Conservation (phyloP, 805 yeast genomes). For the Teunomyces lycoperdinae region DNA sequence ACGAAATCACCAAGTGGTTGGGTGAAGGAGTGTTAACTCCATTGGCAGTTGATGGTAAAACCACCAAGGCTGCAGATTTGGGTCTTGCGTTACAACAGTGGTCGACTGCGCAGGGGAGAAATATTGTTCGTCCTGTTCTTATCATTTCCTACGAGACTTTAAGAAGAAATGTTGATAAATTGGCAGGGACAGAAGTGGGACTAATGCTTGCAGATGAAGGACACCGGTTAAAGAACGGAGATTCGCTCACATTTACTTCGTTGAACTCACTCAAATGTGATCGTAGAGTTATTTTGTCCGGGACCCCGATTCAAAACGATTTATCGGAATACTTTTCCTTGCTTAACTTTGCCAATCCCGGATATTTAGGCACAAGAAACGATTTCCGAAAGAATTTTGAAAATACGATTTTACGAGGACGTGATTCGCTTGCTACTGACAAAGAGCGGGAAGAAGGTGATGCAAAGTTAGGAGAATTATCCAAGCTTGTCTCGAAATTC, state of each 20-base stretch:
- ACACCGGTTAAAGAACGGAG: conserved; percentile 61
- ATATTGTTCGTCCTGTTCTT: conserved; percentile 87
- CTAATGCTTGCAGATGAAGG: conserved; percentile 62
- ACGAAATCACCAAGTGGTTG: conserved; percentile 90
- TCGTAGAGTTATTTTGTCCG: conserved; percentile 88
- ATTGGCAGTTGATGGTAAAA: conserved; percentile 88
- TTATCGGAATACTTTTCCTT: conserved; percentile 89
- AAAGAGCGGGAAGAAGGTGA: conserved; percentile 70
- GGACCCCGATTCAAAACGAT: conserved; percentile 97
- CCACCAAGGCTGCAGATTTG: conserved; percentile 67
- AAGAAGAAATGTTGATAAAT: conserved; percentile 74
- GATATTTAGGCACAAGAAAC: conserved; percentile 75
- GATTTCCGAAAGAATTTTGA: conserved; percentile 89
- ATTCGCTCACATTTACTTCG: conserved; percentile 86
- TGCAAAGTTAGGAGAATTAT: conserved; percentile 62
- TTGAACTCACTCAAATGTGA: conserved; percentile 79
- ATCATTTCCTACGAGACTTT: conserved; percentile 94
- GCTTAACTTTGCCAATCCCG: conserved; percentile 91
- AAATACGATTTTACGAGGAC: conserved; percentile 70
- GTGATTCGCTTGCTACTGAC: conserved; percentile 89
- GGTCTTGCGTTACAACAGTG: conserved; percentile 69
- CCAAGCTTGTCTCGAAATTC: conserved; percentile 77
- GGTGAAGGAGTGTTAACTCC: conserved; percentile 90
- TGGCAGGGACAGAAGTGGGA: conserved; percentile 79
- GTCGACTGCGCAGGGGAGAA: conserved; percentile 86